phyloP scores from a whole-genome alignment of 2,329 filamentous ascomycete species.

The Venturia asperata region DNA sequence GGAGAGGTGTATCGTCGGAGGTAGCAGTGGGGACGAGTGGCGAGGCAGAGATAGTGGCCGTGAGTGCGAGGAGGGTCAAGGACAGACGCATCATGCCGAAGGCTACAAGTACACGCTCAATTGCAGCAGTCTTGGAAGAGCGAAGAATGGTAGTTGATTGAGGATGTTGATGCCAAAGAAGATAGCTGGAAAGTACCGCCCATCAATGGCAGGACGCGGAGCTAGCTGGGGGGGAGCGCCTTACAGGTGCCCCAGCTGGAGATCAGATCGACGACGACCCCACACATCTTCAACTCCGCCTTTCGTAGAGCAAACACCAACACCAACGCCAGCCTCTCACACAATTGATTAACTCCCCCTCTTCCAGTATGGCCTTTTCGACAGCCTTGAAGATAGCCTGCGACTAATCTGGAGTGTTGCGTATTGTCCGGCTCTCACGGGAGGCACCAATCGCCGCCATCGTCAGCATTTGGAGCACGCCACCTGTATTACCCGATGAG shows the following conservation, averaged over 20 bases:
- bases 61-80: slow-evolving; percentile 5
- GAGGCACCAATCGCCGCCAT: neutral
- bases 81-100: neutral
- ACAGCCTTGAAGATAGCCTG: neutral
- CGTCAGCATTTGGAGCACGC: too few species aligned
- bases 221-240: too few species aligned
- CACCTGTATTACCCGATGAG: too few species aligned
- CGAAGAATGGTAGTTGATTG: too few species aligned
- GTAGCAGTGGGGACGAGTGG: neutral
- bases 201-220: too few species aligned
- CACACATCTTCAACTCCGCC: neutral
- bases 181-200: too few species aligned
- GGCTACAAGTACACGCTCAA: too few species aligned
- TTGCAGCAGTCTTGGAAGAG: neutral
- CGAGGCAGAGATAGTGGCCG: slow-evolving; percentile 8
- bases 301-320: neutral
- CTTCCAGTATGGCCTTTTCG: too few species aligned
- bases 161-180: too few species aligned
- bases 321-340: neutral
- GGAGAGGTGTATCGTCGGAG: slow-evolving; percentile 52
- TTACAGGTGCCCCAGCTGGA: neutral
- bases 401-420: too few species aligned
- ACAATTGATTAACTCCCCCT: too few species aligned
- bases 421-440: neutral
- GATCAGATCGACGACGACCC: neutral